Evolutionary conservation across 208 protist genomes (phyloP), one percentile per base, ranked within the genome.

Genomic region (Naegleria fowleri): DNA sequence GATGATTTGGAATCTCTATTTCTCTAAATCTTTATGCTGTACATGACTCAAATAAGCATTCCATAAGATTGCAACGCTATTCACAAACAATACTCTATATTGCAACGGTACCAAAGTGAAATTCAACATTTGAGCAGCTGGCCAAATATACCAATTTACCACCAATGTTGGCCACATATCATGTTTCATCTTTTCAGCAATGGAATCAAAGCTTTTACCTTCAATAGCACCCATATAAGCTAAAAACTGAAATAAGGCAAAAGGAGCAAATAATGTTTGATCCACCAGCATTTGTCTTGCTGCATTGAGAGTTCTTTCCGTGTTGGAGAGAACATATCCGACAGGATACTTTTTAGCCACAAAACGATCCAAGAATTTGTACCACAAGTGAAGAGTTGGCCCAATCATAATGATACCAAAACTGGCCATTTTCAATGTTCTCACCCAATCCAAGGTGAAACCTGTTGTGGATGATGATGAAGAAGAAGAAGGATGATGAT

Each of bases 41-140:
- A 86, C 83, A 48, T 43, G n/a, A 86, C 83, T 86, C 15, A 86
- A 48, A 48, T 86, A 86, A 40, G 83, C 83, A 86, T 86, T 86
- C 83, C 83, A 86, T 29, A 86, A 86, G 22, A 86, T 86, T 33
- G 39, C 5, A 48, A 86, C 25, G 48, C 13, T 38, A 86, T 86
- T 86, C 15, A 86, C 83, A 86, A 86, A 40, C 15, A 86, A 48
- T 43, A 86, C 83, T 51, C 83, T 6, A 86, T 43, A 86, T 39
- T 39, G 39, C 29, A 86, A 48, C 5, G 83, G 83, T 13, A 86
- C 25, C 5, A 86, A 22, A 25, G 38, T 33, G 41, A 86, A 86
- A 48, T 86, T 86, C 29, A 86, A 29, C n/a, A 86, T 86, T 43
- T 86, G 83, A 86, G 19, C 83, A 5, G 38, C 29, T 29, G 83